Conservation (phyloP, 2,329 filamentous ascomycete genomes). For the Colletotrichum echinochloae region DNA sequence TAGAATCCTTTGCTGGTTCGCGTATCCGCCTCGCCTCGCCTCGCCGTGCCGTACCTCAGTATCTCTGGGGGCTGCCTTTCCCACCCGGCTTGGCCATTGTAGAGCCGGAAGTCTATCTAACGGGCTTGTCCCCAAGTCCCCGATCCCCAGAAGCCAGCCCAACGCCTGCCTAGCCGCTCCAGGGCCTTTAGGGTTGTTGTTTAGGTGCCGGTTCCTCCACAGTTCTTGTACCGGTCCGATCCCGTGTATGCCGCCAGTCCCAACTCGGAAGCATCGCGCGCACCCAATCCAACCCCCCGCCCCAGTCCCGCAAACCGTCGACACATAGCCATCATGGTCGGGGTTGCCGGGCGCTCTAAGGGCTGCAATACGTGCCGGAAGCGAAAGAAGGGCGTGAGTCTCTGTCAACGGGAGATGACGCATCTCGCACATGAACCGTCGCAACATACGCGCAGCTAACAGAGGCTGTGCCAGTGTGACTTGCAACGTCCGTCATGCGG, state of each 20-base stretch:
- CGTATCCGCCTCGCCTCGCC: not conserved
- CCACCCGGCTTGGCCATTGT: not conserved
- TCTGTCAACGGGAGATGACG: not conserved
- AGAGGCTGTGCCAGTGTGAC: slow-evolving; percentile 37
- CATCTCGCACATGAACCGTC: not conserved
- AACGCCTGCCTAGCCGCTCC: not conserved
- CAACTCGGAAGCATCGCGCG: slow-evolving; percentile 28
- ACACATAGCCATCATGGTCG: slow-evolving; percentile 35
- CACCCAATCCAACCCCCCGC: not conserved
- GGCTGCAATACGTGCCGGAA: slow-evolving; percentile 42
- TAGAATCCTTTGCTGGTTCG: not conserved
- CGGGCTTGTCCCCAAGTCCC: not conserved
- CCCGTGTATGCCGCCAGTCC: slow-evolving; percentile 12
- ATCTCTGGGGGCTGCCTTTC: not conserved
- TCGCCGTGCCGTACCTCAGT: too few relatives aligned
- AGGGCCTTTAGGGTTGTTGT: not conserved
- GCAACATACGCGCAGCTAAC: not conserved
- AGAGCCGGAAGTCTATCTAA: not conserved
- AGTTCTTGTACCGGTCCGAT: slow-evolving; percentile 5
- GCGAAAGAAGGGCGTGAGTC: slow-evolving; percentile 43
- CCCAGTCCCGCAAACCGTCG: not conserved
- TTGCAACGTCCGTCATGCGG: slow-evolving; percentile 40
- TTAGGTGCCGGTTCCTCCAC: not conserved
- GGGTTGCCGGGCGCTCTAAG: slow-evolving; percentile 42
- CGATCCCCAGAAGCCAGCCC: not conserved